These are phyloP conservation scores for Pestalotiopsis sp. DNA, from an alignment of 2,329 filamentous ascomycete species.

Conservation along the genomic window DNA sequence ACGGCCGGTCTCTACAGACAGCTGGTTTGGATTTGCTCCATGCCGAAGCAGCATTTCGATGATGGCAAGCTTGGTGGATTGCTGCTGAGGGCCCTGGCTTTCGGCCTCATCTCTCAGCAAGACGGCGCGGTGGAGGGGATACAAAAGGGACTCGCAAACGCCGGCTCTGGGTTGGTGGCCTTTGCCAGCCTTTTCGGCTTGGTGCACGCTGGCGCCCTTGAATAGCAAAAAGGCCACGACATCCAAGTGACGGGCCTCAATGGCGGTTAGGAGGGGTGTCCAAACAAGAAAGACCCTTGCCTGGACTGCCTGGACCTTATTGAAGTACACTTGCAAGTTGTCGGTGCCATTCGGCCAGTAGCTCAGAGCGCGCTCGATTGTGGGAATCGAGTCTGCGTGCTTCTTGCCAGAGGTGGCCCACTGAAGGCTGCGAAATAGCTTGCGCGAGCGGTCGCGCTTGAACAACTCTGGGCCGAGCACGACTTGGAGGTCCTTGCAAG, in stretches of 20 bases:
- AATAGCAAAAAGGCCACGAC: neutral
- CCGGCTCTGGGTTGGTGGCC: neutral
- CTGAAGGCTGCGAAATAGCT: neutral
- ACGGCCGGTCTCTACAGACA: neutral
- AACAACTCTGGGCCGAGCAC: neutral
- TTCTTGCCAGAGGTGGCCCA: neutral
- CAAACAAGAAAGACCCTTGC: neutral
- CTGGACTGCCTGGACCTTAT: neutral
- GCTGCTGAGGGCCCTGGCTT: neutral
- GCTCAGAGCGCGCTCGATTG: neutral
- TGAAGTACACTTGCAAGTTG: neutral
- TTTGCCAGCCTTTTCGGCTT: neutral
- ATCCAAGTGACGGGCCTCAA: neutral
- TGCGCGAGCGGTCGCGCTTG: neutral
- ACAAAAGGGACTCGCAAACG: neutral
- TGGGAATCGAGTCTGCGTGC: neutral
- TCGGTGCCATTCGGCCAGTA: neutral
- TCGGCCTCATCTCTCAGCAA: neutral
- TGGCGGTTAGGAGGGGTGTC: constrained; percentile 5
- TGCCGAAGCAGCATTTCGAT: neutral
- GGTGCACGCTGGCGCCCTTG: neutral
- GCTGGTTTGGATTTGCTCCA: constrained; percentile 9
- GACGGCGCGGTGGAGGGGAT: constrained; percentile 1
- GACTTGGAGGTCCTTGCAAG: neutral
- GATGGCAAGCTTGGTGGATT: neutral